Base-by-base conservation (phyloP, 2,329 filamentous ascomycete species). In the Zymoseptoria ardabiliae region DNA sequence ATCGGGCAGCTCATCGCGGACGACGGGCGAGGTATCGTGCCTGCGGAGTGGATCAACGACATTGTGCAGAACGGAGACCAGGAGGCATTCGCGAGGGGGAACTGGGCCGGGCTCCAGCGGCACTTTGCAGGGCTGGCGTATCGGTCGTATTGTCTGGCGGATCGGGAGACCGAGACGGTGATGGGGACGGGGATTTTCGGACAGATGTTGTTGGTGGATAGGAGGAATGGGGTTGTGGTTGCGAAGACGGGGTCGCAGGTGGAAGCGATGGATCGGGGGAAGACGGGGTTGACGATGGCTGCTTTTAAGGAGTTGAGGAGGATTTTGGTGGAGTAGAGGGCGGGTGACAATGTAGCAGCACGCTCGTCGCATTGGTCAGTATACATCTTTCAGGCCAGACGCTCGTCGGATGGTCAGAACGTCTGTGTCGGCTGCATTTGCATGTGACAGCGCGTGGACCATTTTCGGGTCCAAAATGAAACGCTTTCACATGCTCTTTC, bases 201-300 rank as follows among this genome's bases (percentile, higher is more conserved):
- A 28, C 64, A 69, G 61, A 53, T 60, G 45, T 56, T 69, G 22
- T 22, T 65, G 45, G 55, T 66, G 25, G 66, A 69, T 52, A 57
- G 54, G 28, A 63, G 61, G 55, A 58, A 65, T 55, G 60, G 60
- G n/a, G 63, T 67, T 17, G 66, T 68, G 50, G 48, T 68, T 54
- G 66, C 63, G 19, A 68, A 64, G 56, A 67, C 64, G 9, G 56
- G 45, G 9, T 60, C 56, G 28, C 63, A 65, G 56, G 52, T 50
- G 35, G 51, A 55, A 7, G 35, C 58, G 20, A 48, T 59, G 13
- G 61, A 58, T 49, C 55, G 59, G 48, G 49, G 19, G 6, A 57
- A 57, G 56, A 50, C 61, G 20, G 53, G 51, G 7, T 54, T 62
- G 58, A 61, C 62, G 3, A 19, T 61, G 50, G 50, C 17, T 2